Conservation (phyloP, 23 red algal species). For the Gracilaria gracilis region DNA sequence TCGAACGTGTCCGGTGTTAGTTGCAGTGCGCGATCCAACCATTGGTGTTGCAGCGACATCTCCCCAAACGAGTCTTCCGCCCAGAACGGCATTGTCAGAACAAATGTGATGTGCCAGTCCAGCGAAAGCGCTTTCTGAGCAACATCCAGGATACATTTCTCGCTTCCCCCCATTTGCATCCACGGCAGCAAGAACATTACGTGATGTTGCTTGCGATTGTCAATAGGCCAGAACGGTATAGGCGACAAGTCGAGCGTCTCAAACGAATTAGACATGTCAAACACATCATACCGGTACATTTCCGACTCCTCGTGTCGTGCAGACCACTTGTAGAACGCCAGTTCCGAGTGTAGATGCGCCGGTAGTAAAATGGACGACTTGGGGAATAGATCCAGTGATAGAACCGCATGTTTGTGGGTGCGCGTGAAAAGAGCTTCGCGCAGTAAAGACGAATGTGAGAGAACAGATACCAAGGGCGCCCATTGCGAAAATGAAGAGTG, state of each 20-base stretch:
- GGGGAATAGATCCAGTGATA: slow-evolving; percentile 26
- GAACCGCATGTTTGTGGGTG: not conserved
- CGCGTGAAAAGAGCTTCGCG: slow-evolving; percentile 41
- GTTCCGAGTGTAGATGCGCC: slow-evolving; percentile 41
- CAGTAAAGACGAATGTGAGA: slow-evolving; percentile 17
- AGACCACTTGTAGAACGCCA: slow-evolving; percentile 58
- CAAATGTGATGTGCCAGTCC: slow-evolving; percentile 63
- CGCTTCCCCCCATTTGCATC: slow-evolving; percentile 76
- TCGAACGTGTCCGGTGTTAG: slow-evolving; percentile 48
- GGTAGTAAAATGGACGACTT: slow-evolving; percentile 23
- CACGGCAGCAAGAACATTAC: slow-evolving; percentile 64
- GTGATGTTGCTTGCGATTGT: slow-evolving; percentile 5
- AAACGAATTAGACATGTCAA: not conserved
- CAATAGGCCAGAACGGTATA: slow-evolving; percentile 39
- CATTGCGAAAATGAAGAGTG: not conserved
- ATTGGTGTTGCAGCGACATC: slow-evolving; percentile 41
- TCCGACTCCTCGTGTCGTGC: slow-evolving; percentile 54
- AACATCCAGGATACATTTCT: slow-evolving; percentile 72
- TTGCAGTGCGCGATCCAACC: slow-evolving; percentile 48
- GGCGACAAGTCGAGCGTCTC: slow-evolving; percentile 15
- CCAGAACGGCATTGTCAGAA: slow-evolving; percentile 71
- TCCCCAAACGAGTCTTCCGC: slow-evolving; percentile 48
- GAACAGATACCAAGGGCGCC: slow-evolving; percentile 2
- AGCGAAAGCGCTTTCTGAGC: slow-evolving; percentile 21
- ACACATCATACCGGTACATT: slow-evolving; percentile 44